Percentiles rank a stretch among this genome's conserved stretches.
Conservation (phyloP, 805 yeast species). For the Candida manassasensis region DNA sequence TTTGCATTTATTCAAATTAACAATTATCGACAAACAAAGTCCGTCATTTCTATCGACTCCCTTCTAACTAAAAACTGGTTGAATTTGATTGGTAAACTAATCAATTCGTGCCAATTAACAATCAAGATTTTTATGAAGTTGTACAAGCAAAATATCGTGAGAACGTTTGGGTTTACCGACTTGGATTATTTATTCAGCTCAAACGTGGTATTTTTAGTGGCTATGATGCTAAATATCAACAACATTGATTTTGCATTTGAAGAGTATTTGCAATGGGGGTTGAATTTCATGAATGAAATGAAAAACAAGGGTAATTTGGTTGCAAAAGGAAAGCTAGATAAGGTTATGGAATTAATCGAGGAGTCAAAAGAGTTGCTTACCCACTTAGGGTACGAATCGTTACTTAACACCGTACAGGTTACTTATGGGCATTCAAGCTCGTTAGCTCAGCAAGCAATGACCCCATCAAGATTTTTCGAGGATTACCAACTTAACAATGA, state of each 20-base stretch:
- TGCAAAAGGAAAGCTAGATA: constrained; percentile 17
- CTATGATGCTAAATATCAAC: constrained; percentile 14
- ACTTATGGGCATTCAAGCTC: neutral
- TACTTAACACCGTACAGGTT: neutral
- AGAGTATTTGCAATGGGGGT: constrained; percentile 14
- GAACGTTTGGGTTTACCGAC: constrained; percentile 24
- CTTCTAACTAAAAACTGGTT: constrained; percentile 18
- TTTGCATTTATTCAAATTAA: constrained; percentile 16
- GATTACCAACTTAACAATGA: constrained; percentile 9
- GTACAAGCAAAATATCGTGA: constrained; percentile 14
- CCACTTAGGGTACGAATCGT: constrained; percentile 2
- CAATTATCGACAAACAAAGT: constrained; percentile 1
- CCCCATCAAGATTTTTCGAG: constrained; percentile 6
- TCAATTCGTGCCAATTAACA: constrained; percentile 20
- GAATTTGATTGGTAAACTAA: constrained; percentile 13
- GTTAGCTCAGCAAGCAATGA: neutral
- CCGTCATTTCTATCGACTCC: constrained; percentile 6
- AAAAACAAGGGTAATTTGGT: constrained; percentile 16
- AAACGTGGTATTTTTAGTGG: constrained; percentile 18
- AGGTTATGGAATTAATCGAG: constrained; percentile 9
- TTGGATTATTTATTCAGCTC: constrained; percentile 21
- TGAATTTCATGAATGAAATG: constrained; percentile 19
- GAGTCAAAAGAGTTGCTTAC: constrained; percentile 1
- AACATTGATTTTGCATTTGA: constrained; percentile 10
- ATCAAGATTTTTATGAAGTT: constrained; percentile 20